Base-by-base conservation (phyloP, 352 stramenopile species). In the Globisporangium iwayamae region DNA sequence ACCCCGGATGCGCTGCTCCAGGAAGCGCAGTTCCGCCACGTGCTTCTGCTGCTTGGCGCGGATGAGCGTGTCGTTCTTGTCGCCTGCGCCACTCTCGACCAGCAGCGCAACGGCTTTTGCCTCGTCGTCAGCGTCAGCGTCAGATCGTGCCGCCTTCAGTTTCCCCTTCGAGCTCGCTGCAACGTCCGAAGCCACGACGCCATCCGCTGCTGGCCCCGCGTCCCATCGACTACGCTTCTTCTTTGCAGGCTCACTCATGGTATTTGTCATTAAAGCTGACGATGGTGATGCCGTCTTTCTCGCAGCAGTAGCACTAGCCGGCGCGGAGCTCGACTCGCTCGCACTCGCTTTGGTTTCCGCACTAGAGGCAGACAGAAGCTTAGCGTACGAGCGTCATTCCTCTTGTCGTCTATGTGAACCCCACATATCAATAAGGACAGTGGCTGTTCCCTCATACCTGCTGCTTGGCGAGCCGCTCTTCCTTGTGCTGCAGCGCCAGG, bases 11-110 rank as follows among this genome's bases (percentile, higher is more conserved):
- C 65, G 65, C 46, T 70, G 65, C 60, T 70, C 65, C 8, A 70
- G 41, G n/a, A 70, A 70, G 34, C 53, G 51, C 51, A 70, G 25
- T 54, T 70, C 65, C 30, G 65, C 34, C 20, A 36, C 39, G 54
- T 70, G 65, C 46, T 70, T 70, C 34, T 67, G 59, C 60, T 70
- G 65, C 52, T 70, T 70, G 43, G 65, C 59, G 25, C 60, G 65
- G 30, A 70, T 53, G 8, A 14, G 20, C 16, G n/a, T 45, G 20
- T 65, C 48, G 3, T 22, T 13, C 5, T 22, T 48, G 43, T 20
- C 6, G 16, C 18, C 22, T 9, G 56, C 43, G 11, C 60, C 52
- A 22, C 8, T 20, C 8, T 67, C 62, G 39, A 51, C 25, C 28
- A 62, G 43, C 32, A 65, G 10, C 1, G 47, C 58, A 6, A 45